A percentile compares a stretch with the other conserved stretches of the same genome.
These are phyloP conservation scores for Eimeria praecox DNA, from an alignment of 169 alveolate species.

Conservation along the genomic window DNA sequence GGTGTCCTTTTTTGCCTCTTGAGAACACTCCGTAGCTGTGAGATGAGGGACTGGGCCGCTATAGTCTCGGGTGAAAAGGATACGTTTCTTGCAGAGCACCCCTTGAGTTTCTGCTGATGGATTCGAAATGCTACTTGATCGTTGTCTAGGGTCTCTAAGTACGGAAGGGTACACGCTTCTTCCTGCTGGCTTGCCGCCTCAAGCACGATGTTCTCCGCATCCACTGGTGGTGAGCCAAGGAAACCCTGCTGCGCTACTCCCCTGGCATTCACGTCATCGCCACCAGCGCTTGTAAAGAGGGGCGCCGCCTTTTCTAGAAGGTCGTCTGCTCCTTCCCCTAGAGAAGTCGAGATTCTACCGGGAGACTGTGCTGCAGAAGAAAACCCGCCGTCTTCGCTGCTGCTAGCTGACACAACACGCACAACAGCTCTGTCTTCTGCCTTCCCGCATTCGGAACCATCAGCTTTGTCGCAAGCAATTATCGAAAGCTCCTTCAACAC, in stretches of 20 bases:
- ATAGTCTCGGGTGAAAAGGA: neutral
- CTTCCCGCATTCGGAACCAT: neutral
- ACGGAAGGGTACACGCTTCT: neutral
- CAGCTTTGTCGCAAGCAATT: neutral
- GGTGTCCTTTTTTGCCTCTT: neutral
- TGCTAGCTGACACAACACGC: slow-evolving; percentile 14
- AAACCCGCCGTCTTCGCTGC: neutral
- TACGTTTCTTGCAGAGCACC: neutral
- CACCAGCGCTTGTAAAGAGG: neutral
- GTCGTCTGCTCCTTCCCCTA: neutral
- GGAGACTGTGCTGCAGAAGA: neutral
- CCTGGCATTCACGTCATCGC: neutral
- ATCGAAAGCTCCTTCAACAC: slow-evolving; percentile 54
- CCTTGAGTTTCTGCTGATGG: neutral
- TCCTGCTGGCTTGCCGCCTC: slow-evolving; percentile 4
- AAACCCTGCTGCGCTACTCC: neutral
- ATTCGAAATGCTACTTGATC: neutral
- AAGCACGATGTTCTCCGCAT: neutral
- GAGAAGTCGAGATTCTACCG: neutral
- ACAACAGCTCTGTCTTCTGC: neutral
- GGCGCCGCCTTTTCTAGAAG: neutral
- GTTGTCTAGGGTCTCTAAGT: neutral
- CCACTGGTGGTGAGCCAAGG: neutral
- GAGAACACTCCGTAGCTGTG: slow-evolving; percentile 50
- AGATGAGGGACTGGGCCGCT: slow-evolving; percentile 35